These are phyloP conservation scores for Hibiscus tridactylites DNA, from an alignment of 345 rosid genomes.

Conservation along the genomic window DNA sequence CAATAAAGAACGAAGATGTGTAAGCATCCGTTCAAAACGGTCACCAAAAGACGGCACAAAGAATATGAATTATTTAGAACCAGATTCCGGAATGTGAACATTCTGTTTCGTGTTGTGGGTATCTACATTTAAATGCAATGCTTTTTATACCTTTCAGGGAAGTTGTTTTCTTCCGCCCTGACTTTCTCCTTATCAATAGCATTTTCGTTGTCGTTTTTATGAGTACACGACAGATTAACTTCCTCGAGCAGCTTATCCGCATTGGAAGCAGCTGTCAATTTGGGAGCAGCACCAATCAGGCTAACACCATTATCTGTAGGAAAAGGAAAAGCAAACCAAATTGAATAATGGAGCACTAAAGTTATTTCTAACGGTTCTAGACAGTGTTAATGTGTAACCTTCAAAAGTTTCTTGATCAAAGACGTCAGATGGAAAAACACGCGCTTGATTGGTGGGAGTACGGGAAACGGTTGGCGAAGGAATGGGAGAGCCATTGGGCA, in stretches of 20 bases:
- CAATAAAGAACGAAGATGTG: not conserved
- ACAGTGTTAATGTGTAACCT: conserved; percentile 14
- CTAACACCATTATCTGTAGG: conserved; percentile 18
- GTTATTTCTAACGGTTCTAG: not conserved
- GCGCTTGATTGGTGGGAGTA: conserved; percentile 22
- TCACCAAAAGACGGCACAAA: no score
- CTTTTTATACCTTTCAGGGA: conserved; percentile 36
- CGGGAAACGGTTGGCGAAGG: conserved; percentile 28
- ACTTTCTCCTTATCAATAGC: conserved; percentile 26
- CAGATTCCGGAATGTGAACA: not conserved
- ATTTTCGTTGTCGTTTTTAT: conserved; percentile 17
- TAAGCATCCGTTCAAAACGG: no score
- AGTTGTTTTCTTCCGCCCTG: conserved; percentile 31
- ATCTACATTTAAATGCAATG: not conserved
- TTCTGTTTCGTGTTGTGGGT: not conserved
- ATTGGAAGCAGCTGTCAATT: conserved; percentile 2
- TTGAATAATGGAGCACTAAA: not conserved
- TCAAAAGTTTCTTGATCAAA: conserved; percentile 21
- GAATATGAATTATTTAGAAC: not conserved
- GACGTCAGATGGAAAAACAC: conserved; percentile 16
- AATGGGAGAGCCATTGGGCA: conserved; percentile 36
- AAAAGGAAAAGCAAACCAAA: not conserved
- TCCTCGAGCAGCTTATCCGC: conserved; percentile 20
- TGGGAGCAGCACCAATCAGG: conserved; percentile 4
- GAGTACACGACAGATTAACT: conserved; percentile 19